These are phyloP conservation scores for Kingdonia uniflora DNA, from an alignment of 164 flowering plant genomes.

Conservation along the genomic window DNA sequence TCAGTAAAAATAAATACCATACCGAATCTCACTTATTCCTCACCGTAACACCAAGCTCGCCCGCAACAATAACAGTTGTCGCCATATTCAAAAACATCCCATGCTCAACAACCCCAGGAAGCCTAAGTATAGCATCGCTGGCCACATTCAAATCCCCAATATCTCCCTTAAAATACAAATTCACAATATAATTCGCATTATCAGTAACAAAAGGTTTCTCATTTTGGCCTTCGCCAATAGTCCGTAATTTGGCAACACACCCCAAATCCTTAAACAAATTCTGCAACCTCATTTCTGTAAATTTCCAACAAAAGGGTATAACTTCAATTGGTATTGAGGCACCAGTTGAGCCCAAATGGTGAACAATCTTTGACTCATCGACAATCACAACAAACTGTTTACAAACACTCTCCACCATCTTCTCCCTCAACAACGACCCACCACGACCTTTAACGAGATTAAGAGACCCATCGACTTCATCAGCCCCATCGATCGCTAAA, in stretches of 20 bases:
- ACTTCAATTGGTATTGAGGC: not conserved
- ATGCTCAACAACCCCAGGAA: slow-evolving; percentile 89
- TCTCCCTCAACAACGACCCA: slow-evolving; percentile 36
- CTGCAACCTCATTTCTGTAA: not conserved
- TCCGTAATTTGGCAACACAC: not conserved
- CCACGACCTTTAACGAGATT: slow-evolving; percentile 53
- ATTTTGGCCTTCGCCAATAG: not conserved
- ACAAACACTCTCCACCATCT: slow-evolving; percentile 30
- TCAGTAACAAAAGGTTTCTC: slow-evolving; percentile 59
- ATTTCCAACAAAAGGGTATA: slow-evolving; percentile 2
- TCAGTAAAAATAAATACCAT: too few species aligned
- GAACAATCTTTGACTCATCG: not conserved
- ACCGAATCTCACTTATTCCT: slow-evolving; percentile 29
- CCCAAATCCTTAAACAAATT: not conserved
- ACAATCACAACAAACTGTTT: not conserved
- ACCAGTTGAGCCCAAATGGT: not conserved
- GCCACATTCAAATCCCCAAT: slow-evolving; percentile 70
- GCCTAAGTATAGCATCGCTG: slow-evolving; percentile 55
- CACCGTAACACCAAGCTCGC: slow-evolving; percentile 50
- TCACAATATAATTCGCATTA: slow-evolving; percentile 71
- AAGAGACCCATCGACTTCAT: slow-evolving; percentile 46
- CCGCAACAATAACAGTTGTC: slow-evolving; percentile 74
- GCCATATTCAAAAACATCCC: slow-evolving; percentile 98
- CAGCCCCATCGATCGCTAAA: slow-evolving; percentile 54
- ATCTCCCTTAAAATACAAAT: slow-evolving; percentile 65